Conservation (phyloP, 257 asterid species). For the Eucommia ulmoides region DNA sequence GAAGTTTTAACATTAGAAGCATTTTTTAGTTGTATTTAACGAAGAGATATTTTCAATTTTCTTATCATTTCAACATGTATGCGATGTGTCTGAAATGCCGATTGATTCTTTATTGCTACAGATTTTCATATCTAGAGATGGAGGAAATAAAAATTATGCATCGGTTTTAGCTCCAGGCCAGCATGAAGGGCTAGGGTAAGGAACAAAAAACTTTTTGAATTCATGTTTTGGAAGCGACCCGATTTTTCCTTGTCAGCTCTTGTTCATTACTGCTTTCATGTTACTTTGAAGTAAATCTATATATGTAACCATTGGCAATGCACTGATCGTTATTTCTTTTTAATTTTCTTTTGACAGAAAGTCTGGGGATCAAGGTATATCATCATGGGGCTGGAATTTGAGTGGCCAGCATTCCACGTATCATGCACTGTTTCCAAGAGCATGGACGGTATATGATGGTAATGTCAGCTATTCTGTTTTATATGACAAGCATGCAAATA, state of each 20-base stretch:
- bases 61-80: background rate
- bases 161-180: slow-evolving; percentile 87
- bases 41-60: too few relatives aligned
- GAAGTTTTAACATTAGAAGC: too few relatives aligned
- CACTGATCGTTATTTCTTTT: background rate
- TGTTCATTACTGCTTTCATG: too few relatives aligned
- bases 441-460: slow-evolving; percentile 98
- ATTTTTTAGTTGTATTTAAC: too few relatives aligned
- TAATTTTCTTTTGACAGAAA: slow-evolving; percentile 34
- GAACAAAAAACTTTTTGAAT: background rate
- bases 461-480: slow-evolving; percentile 8
- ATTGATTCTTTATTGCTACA: slow-evolving; percentile 18
- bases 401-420: slow-evolving; percentile 95
- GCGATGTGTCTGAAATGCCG: background rate
- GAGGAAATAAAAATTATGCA: slow-evolving; percentile 85
- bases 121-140: slow-evolving; percentile 95
- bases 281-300: too few relatives aligned
- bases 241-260: too few relatives aligned
- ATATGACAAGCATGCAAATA: slow-evolving; percentile 7
- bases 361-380: slow-evolving; percentile 75
- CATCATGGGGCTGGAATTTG: slow-evolving; percentile 99
- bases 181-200: slow-evolving; percentile 92
- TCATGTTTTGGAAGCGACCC: background rate
- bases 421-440: slow-evolving; percentile 95
- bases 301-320: too few relatives aligned